Base-by-base conservation (phyloP, 2,329 filamentous ascomycete genomes). In the Aspergillus tamarii region DNA sequence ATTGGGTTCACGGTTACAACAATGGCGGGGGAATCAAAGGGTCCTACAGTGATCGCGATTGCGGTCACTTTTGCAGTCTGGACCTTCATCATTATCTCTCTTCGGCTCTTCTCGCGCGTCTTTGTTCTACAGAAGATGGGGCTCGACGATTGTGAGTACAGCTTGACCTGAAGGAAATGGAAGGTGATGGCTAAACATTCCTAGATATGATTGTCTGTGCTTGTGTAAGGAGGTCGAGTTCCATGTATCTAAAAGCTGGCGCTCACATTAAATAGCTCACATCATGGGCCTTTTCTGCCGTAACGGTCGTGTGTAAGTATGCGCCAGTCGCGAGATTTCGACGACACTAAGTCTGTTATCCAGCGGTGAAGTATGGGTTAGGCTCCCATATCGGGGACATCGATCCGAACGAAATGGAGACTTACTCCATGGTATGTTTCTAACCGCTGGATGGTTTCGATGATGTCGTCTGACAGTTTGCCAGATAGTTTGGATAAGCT, bases 401-500 rank as follows among this genome's bases (percentile, higher is more conserved):
- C 8, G 58, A 66, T 53, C 43, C 32, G 2, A 39, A 21, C 23
- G 57, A 60, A 4, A 53, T 69, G 28, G 52, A 64, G n/a, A 61
- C 63, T 10, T 70, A 70, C 23, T 28, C 61, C 12, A 53, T 64
- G 28, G 62, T 67, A 64, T 16, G 57, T 7, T 19, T 12, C 9
- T 30, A n/a, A 19, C 5, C 34, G 16, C 6, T 30, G 36, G 26
- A 2, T 12, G 7, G 14, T n/a, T 34, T 8, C n/a, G n/a, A 2
- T 1, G 1, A 4, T 10, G 12, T 14, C 2, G 39, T 50, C 30
- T 57, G 46, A 60, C 52, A 16, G 2, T 19, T 10, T 1, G 32
- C 14, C 30, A 81, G 76, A 74, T 72, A 14, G 78, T 83, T 39
- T 82, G 81, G 73, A 79, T 81, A 63, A 84, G 78, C 64, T 84